A percentile compares a stretch with the other conserved stretches of the same genome.
These are phyloP conservation scores for Cerioporus squamosus DNA, from an alignment of 1,284 basidiomycete genomes.

Conservation along the genomic window DNA sequence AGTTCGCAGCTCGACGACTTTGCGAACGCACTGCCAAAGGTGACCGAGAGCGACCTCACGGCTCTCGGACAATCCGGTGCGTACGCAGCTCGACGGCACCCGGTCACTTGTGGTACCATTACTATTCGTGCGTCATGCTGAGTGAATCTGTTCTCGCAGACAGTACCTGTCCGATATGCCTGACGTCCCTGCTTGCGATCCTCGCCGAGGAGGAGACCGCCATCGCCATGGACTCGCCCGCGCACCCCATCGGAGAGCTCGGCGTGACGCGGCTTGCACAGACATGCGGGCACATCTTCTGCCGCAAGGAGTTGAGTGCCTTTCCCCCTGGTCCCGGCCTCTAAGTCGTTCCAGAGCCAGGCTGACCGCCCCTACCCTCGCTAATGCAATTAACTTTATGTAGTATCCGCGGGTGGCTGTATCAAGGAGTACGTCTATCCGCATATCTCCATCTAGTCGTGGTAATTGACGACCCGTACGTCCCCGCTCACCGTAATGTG, in stretches of 20 bases:
- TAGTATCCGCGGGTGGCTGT: slow-evolving; percentile 21
- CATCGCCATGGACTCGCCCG: slow-evolving; percentile 73
- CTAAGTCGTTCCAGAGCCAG: not conserved
- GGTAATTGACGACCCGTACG: too few relatives aligned
- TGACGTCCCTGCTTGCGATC: slow-evolving; percentile 62
- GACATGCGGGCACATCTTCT: slow-evolving; percentile 75
- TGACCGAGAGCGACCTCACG: slow-evolving; percentile 47
- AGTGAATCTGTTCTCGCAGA: slow-evolving; percentile 41
- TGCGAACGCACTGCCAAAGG: slow-evolving; percentile 42
- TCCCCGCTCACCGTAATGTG: not conserved
- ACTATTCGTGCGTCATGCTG: slow-evolving; percentile 17
- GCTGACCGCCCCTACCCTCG: not conserved
- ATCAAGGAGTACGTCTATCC: slow-evolving; percentile 16
- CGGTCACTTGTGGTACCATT: slow-evolving; percentile 13
- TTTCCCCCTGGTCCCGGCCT: not conserved
- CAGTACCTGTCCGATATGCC: slow-evolving; percentile 71
- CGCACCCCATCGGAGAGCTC: slow-evolving; percentile 64
- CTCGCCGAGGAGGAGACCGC: slow-evolving; percentile 77
- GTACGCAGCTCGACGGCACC: not conserved
- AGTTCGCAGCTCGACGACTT: slow-evolving; percentile 33
- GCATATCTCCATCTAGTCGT: not conserved
- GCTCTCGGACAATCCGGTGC: slow-evolving; percentile 42
- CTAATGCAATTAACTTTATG: too few relatives aligned
- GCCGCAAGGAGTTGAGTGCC: slow-evolving; percentile 66
- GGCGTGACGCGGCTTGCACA: slow-evolving; percentile 66